A percentile compares a stretch with the other conserved stretches of the same genome.
These are phyloP conservation scores for Penicillium vulpinum DNA, from an alignment of 2,329 filamentous ascomycete genomes.

Conservation along the genomic window DNA sequence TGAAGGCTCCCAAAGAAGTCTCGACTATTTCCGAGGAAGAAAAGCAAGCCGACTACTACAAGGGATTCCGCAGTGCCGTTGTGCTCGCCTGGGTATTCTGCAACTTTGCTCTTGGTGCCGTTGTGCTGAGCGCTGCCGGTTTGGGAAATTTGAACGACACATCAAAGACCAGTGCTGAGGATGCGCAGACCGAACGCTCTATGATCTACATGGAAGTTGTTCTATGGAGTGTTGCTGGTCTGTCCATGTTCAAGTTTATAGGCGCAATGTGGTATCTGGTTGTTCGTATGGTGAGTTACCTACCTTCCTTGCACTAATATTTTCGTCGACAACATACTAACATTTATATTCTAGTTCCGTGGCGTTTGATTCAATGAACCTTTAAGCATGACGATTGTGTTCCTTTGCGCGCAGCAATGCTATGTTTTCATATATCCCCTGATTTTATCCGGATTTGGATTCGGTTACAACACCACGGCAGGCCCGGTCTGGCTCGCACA, in stretches of 20 bases:
- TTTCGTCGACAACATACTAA: constrained; percentile 26
- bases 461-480: constrained; percentile 27
- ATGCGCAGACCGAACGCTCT: constrained; percentile 57
- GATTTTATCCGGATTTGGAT: constrained; percentile 15
- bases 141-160: constrained; percentile 62
- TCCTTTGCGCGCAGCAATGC: constrained; percentile 16
- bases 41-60: constrained; percentile 97
- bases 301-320: background rate
- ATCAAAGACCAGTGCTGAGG: constrained; percentile 30
- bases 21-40: constrained; percentile 57
- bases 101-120: constrained; percentile 83
- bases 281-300: constrained; percentile 75
- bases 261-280: constrained; percentile 92
- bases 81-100: constrained; percentile 96
- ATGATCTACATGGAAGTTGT: constrained; percentile 85
- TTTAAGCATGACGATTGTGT: constrained; percentile 12
- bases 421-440: constrained; percentile 22
- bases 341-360: constrained; percentile 47
- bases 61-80: constrained; percentile 87
- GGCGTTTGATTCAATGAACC: constrained; percentile 43
- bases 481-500: constrained; percentile 29
- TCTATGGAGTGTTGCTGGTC: constrained; percentile 81
- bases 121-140: constrained; percentile 84
- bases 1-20: constrained; percentile 72
- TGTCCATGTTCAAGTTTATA: constrained; percentile 83